Evolutionary conservation across 2,329 filamentous ascomycete species (phyloP), one percentile per base, ranked within the genome.

Genomic region (Phoma herbarum): DNA sequence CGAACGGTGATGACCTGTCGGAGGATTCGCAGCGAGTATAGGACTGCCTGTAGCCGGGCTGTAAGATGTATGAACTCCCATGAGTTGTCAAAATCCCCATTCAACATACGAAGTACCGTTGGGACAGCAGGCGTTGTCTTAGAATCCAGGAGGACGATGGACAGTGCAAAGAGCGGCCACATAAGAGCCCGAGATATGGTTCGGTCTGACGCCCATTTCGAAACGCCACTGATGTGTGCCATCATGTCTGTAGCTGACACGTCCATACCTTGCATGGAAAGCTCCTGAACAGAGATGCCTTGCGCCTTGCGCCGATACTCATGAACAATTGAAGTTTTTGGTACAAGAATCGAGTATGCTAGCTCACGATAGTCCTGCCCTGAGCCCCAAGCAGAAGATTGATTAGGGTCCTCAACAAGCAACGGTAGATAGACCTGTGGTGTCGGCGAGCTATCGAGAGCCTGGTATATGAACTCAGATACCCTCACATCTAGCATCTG

Each of bases 401-500:
- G 72, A 12, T 71, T 69, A 0, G 79, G 73, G 55, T 83, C 80
- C 54, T 83, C 81, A 12, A 87, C 77, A 0, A 92, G 73, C 22
- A 88, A 81, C 0, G 89, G 88, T 0, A 93, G 80, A 70, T 89
- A 93, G 12, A 91, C 81, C 39, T 52, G 47, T 8, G 63, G 62
- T 2, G 74, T 61, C 66, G 59, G 48, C 5, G 45, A 31, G 12
- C 48, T 52, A 11, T 68, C 37, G 3, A 64, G 41, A 44, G 64
- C 48, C 61, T 75, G 66, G 42, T 73, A 56, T 0, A 74, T 61
- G 22, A 70, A 69, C 28, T 77, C 75, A 4, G 75, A 77, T 14
- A 74, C 44, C 28, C 75, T 69, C 7, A 73, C 74, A 42, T 74
- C 70, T 25, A 77, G 56, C n/a, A 43, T 44, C n/a, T 74, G 70